Conservation (phyloP, 805 yeast species). For the Cyberlindnera misumaiensis region DNA sequence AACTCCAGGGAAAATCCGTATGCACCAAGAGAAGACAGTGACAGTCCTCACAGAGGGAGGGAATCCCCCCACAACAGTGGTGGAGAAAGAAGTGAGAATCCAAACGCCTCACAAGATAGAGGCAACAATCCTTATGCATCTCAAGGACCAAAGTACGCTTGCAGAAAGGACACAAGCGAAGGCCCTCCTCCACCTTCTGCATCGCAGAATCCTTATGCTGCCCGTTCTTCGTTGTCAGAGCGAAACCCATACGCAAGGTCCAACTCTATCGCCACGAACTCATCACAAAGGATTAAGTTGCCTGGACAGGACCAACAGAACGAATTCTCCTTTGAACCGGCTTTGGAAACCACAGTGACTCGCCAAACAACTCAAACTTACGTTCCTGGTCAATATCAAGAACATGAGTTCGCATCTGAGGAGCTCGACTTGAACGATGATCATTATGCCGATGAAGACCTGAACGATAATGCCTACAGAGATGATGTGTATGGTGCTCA, state of each 20-base stretch:
- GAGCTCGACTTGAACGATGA: slow-evolving; percentile 12
- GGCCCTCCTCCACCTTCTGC: no score
- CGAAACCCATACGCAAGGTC: not conserved
- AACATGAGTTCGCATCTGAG: slow-evolving; percentile 4
- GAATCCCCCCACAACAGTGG: no score
- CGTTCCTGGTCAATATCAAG: slow-evolving; percentile 5
- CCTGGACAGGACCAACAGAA: slow-evolving; percentile 14
- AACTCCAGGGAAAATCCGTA: no score
- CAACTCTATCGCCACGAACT: not conserved
- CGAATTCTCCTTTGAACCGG: slow-evolving; percentile 11
- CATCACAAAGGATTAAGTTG: slow-evolving; percentile 11
- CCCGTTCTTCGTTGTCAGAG: not conserved
- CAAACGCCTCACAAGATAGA: no score
- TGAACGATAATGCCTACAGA: slow-evolving; percentile 20
- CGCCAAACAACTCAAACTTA: slow-evolving; percentile 7
- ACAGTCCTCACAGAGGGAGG: no score
- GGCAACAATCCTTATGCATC: no score
- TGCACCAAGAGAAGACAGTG: not conserved
- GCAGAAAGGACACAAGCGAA: no score
- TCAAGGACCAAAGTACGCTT: no score
- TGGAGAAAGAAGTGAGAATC: no score
- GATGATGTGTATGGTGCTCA: slow-evolving; percentile 26
- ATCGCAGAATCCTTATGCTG: not conserved
- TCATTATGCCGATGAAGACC: slow-evolving; percentile 24
- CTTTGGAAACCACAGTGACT: slow-evolving; percentile 4